Evolutionary conservation across 2,329 filamentous ascomycete species (phyloP).

Genomic region (Chrysoporthe cubensis): DNA sequence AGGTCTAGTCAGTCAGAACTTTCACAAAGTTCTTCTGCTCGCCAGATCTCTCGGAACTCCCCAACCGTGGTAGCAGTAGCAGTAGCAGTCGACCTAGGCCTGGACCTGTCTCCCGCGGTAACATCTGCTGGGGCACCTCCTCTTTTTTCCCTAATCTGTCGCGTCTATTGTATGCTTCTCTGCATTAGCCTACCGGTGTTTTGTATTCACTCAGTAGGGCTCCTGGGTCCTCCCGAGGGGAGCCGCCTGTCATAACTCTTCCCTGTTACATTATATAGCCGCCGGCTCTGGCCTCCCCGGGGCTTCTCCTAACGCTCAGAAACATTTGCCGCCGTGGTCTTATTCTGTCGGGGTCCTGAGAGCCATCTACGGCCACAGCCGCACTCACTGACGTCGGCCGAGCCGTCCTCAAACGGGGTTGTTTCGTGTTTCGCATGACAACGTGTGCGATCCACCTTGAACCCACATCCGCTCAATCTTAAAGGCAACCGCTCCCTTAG

Average conservation of each 20-base stretch:
- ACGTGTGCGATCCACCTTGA: neutral
- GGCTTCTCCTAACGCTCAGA: conserved; percentile 12
- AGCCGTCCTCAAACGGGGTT: conserved; percentile 5
- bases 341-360: neutral
- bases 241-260: conserved; percentile 8
- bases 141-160: conserved; percentile 4
- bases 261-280: conserved; percentile 25
- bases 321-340: conserved; percentile 6
- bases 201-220: neutral
- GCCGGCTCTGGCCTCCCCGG: conserved; percentile 15
- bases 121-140: neutral
- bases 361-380: neutral
- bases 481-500: conserved; percentile 11
- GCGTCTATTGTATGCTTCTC: conserved; percentile 20
- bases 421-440: conserved; percentile 26
- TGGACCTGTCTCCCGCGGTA: neutral
- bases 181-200: conserved; percentile 23
- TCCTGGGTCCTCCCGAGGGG: conserved; percentile 2
- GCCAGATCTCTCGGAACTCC: neutral
- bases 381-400: conserved; percentile 6
- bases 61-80: neutral
- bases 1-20: neutral
- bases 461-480: neutral
- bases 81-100: neutral
- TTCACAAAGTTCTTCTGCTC: neutral